Evolutionary conservation across 2,329 filamentous ascomycete species (phyloP), one percentile per base, ranked within the genome.

Genomic region (Chrysoporthe puriensis): DNA sequence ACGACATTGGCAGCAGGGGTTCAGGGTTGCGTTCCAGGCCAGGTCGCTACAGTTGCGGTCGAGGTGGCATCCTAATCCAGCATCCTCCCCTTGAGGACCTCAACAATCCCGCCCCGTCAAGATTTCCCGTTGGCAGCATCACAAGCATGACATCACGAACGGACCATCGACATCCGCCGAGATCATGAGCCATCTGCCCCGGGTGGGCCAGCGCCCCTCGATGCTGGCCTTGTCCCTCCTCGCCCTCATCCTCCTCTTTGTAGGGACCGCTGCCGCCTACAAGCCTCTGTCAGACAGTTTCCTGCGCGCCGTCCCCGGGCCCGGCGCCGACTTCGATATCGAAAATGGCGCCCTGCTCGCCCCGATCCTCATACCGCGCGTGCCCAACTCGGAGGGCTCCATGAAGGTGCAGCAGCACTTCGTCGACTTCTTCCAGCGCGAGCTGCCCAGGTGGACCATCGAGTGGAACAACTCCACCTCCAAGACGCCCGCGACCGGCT

Each of bases 401-500:
- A 77, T 80, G 18, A 85, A 85, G 63, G 93, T 92, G 3, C 91
- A 96, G 73, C 84, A 88, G 56, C 95, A 98, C 80, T 93, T 99
- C 75, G 86, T 90, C 74, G 82, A 90, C 76, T 98, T 96, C 85
- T 97, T 98, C 80, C 79, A 80, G 62, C 83, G 82, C 6, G 82
- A 89, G 21, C 86, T 98, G 32, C 94, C 95, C 0, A 81, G 86
- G 46, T 99, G 96, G 96, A 85, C 82, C 5, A 77, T 97, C 56
- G 85, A 90, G 60, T 92, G 93, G 80, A 95, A 99, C 76, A 98
- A 98, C 79, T 94, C 92, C n/a, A 95, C 93, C 0, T 87, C 90
- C 40, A 91, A 85, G 71, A 98, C 95, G 0, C 95, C 95, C 0
- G 87, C 87, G 0, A 92, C 91, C 0, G 89, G 89, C 6, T 84